Evolutionary conservation across 2,329 filamentous ascomycete genomes (phyloP), one percentile per base, ranked within the genome.

Genomic region (Colletotrichum musae): DNA sequence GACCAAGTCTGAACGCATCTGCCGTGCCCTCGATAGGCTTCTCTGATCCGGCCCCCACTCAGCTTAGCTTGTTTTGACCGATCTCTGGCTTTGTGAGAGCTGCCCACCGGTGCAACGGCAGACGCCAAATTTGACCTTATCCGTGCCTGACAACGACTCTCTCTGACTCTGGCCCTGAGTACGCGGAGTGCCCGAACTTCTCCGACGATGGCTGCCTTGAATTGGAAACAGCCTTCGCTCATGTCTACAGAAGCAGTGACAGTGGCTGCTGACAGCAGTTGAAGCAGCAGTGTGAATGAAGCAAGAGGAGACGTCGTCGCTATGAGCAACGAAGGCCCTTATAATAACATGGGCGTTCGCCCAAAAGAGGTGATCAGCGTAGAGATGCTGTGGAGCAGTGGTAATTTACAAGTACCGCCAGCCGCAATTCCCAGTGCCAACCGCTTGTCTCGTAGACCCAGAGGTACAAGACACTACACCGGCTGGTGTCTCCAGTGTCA

Each of bases 51-150:
- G 41, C 54, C 48, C 36, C 61, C 65, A 68, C 61, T n/a, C 32
- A 28, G 16, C 39, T 59, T 68, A 56, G 65, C 65, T 68, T 69
- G 66, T 69, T 69, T 69, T 66, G 41, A 56, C 58, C 66, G 62
- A 61, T 69, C 51, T 66, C 62, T 66, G 57, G 45, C 62, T 59
- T 61, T 56, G 60, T 48, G 50, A 54, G 53, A 68, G 54, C 51
- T 21, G 54, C 16, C 48, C 28, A 39, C 26, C 53, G 36, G 18
- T 65, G 48, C 43, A 41, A 64, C 48, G 47, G 65, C 53, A 50
- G 24, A 52, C 47, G 59, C 47, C 60, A 26, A 43, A 43, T 21
- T 26, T 41, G 9, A 13, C 51, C 32, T 56, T 36, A 12, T 26
- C 32, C 18, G 26, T 16, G 26, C 32, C 41, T 10, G 41, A 43